phyloP scores from a whole-genome alignment of 2,329 filamentous ascomycete genomes.

The Nectriaceae sp. region DNA sequence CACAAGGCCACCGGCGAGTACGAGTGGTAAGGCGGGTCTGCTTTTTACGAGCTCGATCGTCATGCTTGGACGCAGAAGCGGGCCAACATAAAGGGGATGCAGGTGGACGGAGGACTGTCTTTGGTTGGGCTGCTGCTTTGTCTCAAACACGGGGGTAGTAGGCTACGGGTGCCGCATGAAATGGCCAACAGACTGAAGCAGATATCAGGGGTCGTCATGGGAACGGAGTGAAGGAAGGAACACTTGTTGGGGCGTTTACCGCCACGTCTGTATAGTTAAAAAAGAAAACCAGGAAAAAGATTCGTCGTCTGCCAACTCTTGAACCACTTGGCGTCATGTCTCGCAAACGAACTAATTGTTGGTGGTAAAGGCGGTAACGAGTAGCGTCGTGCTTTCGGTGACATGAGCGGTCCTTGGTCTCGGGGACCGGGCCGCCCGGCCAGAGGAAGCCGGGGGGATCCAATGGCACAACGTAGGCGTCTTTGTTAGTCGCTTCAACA shows the following conservation, averaged over 20 bases:
- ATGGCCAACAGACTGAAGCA: conserved; percentile 26
- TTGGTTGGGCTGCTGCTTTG: conserved; percentile 13
- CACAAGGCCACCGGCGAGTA: conserved; percentile 97
- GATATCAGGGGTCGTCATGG: conserved; percentile 9
- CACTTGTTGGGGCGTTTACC: conserved; percentile 7
- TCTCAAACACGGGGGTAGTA: conserved; percentile 6
- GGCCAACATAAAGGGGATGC: conserved; percentile 1
- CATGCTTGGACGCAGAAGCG: background rate
- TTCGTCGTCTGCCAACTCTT: background rate
- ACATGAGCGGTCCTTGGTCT: background rate
- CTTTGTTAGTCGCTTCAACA: too few relatives aligned
- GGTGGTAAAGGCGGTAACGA: background rate
- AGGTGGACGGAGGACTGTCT: conserved; percentile 3
- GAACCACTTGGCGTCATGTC: background rate
- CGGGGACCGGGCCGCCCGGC: background rate
- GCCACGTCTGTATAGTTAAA: conserved; percentile 19
- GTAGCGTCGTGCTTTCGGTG: background rate
- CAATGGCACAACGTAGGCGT: too few relatives aligned
- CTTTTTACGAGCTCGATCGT: conserved; percentile 9
- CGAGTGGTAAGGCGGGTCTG: conserved; percentile 70
- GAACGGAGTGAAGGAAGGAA: conserved; percentile 3
- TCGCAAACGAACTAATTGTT: background rate
- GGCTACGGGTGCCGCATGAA: conserved; percentile 18
- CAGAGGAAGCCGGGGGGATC: background rate
- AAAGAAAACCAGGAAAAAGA: conserved; percentile 1